These are phyloP conservation scores for Rhododendron griersonianum DNA, from an alignment of 148 eudicot species.

Conservation along the genomic window DNA sequence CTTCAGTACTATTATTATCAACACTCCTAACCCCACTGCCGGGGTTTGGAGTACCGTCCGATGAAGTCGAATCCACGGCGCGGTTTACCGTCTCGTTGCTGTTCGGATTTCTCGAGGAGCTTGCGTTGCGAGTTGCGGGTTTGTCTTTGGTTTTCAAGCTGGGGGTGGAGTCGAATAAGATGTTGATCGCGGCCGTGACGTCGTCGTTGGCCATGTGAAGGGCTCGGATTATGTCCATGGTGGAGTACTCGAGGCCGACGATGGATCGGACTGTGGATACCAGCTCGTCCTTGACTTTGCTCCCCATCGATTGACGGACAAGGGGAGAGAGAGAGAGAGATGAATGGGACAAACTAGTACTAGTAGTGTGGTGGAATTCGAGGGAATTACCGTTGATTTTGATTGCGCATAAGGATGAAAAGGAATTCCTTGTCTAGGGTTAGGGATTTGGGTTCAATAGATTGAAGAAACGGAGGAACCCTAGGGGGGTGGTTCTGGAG, in stretches of 20 bases:
- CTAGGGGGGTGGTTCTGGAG: not conserved
- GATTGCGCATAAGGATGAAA: not conserved
- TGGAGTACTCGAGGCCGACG: conserved; percentile 67
- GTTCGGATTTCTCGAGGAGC: not conserved
- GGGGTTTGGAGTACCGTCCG: conserved; percentile 8
- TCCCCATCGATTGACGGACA: conserved; percentile 34
- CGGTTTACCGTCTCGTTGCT: not conserved
- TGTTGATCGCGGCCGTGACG: conserved; percentile 85
- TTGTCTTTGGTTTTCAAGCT: conserved; percentile 32
- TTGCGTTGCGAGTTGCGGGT: conserved; percentile 23
- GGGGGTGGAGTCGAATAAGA: conserved; percentile 82
- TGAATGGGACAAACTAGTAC: conserved; percentile 24
- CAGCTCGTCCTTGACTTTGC: conserved; percentile 53
- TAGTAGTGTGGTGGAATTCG: conserved; percentile 10
- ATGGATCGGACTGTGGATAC: conserved; percentile 62
- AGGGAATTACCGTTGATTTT: not conserved
- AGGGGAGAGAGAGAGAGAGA: not conserved
- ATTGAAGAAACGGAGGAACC: not conserved
- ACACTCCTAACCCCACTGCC: not conserved
- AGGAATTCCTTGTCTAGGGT: not conserved
- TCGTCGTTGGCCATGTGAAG: conserved; percentile 93
- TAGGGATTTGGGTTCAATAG: not conserved
- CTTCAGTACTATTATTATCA: not conserved
- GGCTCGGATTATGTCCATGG: conserved; percentile 91
- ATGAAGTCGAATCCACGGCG: not conserved